phyloP scores from a whole-genome alignment of 2,329 filamentous ascomycete species.

The Pyrenochaeta sp. region DNA sequence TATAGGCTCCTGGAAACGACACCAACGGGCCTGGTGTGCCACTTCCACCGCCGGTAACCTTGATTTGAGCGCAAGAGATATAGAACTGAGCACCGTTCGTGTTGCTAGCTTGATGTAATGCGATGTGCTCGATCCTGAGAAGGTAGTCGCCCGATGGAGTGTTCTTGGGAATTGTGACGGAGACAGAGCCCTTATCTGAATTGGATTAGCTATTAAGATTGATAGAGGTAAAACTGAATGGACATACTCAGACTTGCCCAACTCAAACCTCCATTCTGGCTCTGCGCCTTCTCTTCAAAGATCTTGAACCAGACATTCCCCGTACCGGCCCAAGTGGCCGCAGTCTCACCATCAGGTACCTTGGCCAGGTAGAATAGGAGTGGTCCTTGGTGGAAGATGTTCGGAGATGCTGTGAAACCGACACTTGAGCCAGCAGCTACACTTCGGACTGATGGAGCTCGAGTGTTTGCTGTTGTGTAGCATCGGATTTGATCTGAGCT shows the following conservation, averaged over 20 bases:
- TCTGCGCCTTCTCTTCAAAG: constrained; percentile 18
- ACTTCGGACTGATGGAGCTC: constrained; percentile 12
- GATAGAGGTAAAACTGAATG: not conserved
- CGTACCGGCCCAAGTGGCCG: constrained; percentile 40
- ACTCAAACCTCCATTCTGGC: constrained; percentile 17
- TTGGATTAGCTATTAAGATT: not conserved
- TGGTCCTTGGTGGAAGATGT: constrained; percentile 42
- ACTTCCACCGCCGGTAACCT: constrained; percentile 48
- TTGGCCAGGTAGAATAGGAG: constrained; percentile 50
- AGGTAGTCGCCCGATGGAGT: constrained; percentile 55
- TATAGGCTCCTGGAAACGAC: constrained; percentile 50
- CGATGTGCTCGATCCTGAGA: constrained; percentile 57
- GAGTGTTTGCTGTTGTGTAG: constrained; percentile 29
- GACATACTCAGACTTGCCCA: constrained; percentile 29
- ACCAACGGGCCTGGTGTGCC: constrained; percentile 46
- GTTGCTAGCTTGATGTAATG: constrained; percentile 48
- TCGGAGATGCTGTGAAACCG: constrained; percentile 37
- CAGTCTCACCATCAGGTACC: constrained; percentile 40
- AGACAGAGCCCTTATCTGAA: constrained; percentile 25
- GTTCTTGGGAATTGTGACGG: constrained; percentile 50
- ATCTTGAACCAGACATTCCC: constrained; percentile 49
- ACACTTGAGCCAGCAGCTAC: constrained; percentile 37
- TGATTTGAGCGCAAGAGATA: constrained; percentile 55
- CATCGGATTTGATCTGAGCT: constrained; percentile 37
- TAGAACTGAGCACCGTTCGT: constrained; percentile 54